phyloP scores from a whole-genome alignment of 305 asterid species.

The Fraxinus nigra region DNA sequence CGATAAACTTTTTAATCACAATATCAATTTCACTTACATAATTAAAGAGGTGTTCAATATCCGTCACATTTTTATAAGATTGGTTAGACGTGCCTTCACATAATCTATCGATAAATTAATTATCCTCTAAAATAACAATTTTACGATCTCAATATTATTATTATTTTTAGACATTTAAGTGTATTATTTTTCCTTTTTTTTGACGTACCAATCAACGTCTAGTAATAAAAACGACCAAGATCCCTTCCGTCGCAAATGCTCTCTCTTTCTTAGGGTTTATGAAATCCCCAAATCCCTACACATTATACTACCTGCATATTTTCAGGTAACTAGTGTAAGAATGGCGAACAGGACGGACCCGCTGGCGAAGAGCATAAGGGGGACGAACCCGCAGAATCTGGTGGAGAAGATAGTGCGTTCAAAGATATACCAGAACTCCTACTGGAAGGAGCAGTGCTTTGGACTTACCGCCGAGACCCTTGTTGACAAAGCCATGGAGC shows the following conservation, averaged over 20 bases:
- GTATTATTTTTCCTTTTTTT: background rate
- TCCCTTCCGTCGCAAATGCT: background rate
- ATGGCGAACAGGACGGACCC: constrained; percentile 99
- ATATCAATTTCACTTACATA: too few relatives aligned
- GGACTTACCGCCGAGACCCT: constrained; percentile 96
- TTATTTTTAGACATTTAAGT: too few relatives aligned
- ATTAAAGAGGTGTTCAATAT: too few relatives aligned
- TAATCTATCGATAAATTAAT: too few relatives aligned
- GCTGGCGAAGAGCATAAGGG: constrained; percentile 79
- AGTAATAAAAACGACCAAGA: background rate
- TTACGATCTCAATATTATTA: too few relatives aligned
- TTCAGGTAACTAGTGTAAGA: background rate
- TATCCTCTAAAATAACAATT: too few relatives aligned
- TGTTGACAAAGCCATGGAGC: constrained; percentile 99
- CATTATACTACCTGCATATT: background rate
- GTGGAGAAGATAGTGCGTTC: constrained; percentile 91
- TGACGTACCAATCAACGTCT: background rate
- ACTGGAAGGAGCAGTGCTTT: constrained; percentile 96
- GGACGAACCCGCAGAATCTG: constrained; percentile 88
- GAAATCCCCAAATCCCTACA: background rate
- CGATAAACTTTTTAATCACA: too few relatives aligned
- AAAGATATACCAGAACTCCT: constrained; percentile 75
- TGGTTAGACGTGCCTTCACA: too few relatives aligned
- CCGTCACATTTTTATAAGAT: too few relatives aligned
- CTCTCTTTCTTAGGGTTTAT: background rate